Evolutionary conservation across 305 asterid species (phyloP), one percentile per base, ranked within the genome.

Genomic region (Fraxinus baroniana): DNA sequence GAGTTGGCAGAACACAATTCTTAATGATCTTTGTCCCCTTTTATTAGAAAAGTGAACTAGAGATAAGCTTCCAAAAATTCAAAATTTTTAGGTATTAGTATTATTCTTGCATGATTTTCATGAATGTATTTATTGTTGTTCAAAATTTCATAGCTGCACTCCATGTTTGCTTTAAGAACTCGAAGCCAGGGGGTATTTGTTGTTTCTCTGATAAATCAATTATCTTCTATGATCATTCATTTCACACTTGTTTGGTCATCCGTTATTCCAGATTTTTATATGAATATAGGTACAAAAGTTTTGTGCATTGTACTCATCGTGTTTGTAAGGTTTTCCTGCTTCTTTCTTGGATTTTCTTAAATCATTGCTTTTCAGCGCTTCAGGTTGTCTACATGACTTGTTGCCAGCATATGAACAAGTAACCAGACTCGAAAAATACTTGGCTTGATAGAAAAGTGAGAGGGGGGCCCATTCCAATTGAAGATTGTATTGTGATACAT

Each of bases 301-400:
- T 57, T 9, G 68, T 1, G 20, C 64, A 52, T 52, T 52, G 24
- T 52, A 15, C 22, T 52, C 22, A 17, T 44, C n/a, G 62, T 17
- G 64, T 60, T 68, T 70, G 18, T 3, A 46, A 13, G 57, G 18
- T 46, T 46, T 46, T 44, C 52, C 52, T 2, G 5, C 52, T 13
- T 10, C 52, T 44, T 44, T 44, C 55, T 12, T 44, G 32, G n/a
- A 44, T 44, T 44, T 44, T 46, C 57, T 70, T 76, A 32, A 70
- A 78, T 77, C 77, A 22, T 55, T 60, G 77, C 7, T 46, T 46
- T 46, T 77, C 77, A 33, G 44, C 46, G 77, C 74, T 60, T 80
- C 78, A 76, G 86, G 70, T 74, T 76, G 37, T 46, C 77, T 74
- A 79, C 80, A 78, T 33, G 52, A 76, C 41, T 52, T 81, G 74